Evolutionary conservation across 2,329 filamentous ascomycete genomes (phyloP), one percentile per base, ranked within the genome.

Genomic region (Raffaelea deltoideospora): DNA sequence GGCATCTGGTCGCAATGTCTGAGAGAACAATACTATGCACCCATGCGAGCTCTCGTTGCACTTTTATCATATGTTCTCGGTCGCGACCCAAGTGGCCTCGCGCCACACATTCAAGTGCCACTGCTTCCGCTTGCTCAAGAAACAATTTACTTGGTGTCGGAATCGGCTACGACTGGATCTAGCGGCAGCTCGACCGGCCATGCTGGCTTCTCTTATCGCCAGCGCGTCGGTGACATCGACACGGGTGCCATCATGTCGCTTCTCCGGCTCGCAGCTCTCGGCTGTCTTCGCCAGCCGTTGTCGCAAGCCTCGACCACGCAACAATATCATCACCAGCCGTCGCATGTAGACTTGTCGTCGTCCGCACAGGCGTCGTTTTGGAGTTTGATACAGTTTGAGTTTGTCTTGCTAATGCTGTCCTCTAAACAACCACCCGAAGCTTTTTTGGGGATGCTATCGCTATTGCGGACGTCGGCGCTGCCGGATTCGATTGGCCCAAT

Each of bases 1-100:
- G 62, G 67, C 14, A 53, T 88, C 13, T 88, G 83, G 81, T 63
- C 64, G 14, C 66, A 64, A 17, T 86, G 81, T 50, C 57, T 77
- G 7, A 60, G 68, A 10, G 79, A 87, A 46, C 62, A 64, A 44
- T 61, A 72, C 54, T 72, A 75, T 48, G 59, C 61, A 10, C 78
- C 81, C 0, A 63, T 86, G 29, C 69, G 69, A 43, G 63, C 83
- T 27, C 58, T 88, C 4, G 59, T 80, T 18, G 69, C 77, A 18
- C 60, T 83, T 24, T 50, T 85, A 11, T 63, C 67, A 11, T 77
- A 79, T 42, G 69, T 76, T 1, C 57, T 86, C 5, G 67, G 73
- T 32, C 60, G 73, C 4, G 69, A 82, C 48, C 69, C 73, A 0
- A 59, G 65, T 3, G 60, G 64, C 7, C 66, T 78, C 11, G 72